These are phyloP conservation scores for Hysterium pulicare DNA, from an alignment of 2,329 filamentous ascomycete species.

Conservation along the genomic window DNA sequence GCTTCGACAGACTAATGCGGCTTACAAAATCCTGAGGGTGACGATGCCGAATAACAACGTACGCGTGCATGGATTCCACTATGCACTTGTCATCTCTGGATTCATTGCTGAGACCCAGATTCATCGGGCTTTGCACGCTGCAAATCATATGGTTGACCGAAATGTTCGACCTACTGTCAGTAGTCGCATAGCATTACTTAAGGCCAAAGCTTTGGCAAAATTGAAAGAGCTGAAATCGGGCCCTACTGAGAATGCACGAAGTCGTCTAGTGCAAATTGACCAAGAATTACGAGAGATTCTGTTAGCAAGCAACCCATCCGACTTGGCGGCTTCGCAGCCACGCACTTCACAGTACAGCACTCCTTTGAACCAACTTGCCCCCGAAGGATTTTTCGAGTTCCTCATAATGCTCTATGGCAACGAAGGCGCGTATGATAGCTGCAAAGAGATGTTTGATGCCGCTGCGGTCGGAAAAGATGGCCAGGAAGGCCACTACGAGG, in stretches of 20 bases:
- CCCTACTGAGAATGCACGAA: slow-evolving; percentile 10
- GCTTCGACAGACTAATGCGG: slow-evolving; percentile 52
- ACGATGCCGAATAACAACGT: slow-evolving; percentile 51
- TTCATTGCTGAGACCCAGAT: slow-evolving; percentile 41
- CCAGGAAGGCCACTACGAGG: slow-evolving; percentile 12
- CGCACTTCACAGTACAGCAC: slow-evolving; percentile 19
- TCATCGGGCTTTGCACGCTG: slow-evolving; percentile 50
- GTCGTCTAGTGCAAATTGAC: slow-evolving; percentile 24
- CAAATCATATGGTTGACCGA: slow-evolving; percentile 41
- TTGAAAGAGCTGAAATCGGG: slow-evolving; percentile 15
- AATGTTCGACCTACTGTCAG: slow-evolving; percentile 41
- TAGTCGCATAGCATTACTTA: slow-evolving; percentile 41
- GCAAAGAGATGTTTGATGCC: slow-evolving; percentile 25
- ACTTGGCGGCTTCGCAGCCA: slow-evolving; percentile 26
- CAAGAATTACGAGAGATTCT: slow-evolving; percentile 25
- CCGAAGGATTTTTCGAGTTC: slow-evolving; percentile 52
- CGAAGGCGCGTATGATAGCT: slow-evolving; percentile 43
- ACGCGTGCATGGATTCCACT: slow-evolving; percentile 48
- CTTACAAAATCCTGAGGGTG: slow-evolving; percentile 50
- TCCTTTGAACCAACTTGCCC: slow-evolving; percentile 41
- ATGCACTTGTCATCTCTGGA: slow-evolving; percentile 52
- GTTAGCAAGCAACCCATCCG: slow-evolving; percentile 23
- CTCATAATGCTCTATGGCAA: slow-evolving; percentile 55
- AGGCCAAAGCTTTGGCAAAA: slow-evolving; percentile 22
- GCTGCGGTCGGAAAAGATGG: slow-evolving; percentile 9